These are phyloP conservation scores for Teratosphaeriaceae sp. DNA, from an alignment of 2,329 filamentous ascomycete genomes.

Conservation along the genomic window DNA sequence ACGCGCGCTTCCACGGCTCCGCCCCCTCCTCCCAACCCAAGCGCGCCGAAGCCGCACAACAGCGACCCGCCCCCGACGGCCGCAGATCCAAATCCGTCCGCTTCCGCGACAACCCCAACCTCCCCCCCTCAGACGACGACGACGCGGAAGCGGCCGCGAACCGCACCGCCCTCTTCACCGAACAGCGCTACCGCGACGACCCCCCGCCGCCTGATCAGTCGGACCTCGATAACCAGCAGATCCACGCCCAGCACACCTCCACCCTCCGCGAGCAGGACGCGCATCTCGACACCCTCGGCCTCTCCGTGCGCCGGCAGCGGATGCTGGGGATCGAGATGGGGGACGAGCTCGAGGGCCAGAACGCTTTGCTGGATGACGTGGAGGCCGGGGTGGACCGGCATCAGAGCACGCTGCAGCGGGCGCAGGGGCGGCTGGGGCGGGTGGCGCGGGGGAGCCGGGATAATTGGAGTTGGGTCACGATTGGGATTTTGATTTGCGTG, in stretches of 20 bases:
- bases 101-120: constrained; percentile 60
- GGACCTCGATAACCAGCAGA: constrained; percentile 69
- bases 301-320: constrained; percentile 78
- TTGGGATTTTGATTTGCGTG: constrained; percentile 71
- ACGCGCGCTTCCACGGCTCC: constrained; percentile 46
- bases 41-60: constrained; percentile 59
- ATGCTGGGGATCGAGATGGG: constrained; percentile 95
- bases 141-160: constrained; percentile 33
- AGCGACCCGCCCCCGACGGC: constrained; percentile 28
- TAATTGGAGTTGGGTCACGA: constrained; percentile 82
- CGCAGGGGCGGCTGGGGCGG: constrained; percentile 62
- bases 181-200: constrained; percentile 59
- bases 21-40: constrained; percentile 55
- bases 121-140: constrained; percentile 10
- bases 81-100: constrained; percentile 50
- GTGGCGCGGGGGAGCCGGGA: constrained; percentile 71
- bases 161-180: constrained; percentile 51
- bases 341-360: constrained; percentile 88
- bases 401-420: constrained; percentile 66
- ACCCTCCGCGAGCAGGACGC: constrained; percentile 87
- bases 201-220: constrained; percentile 49
- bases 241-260: constrained; percentile 75
- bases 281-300: constrained; percentile 82
- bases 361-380: constrained; percentile 81
- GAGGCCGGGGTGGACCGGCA: constrained; percentile 79